These are phyloP conservation scores for Tolypocladium capitatum DNA, from an alignment of 2,329 filamentous ascomycete species.

Conservation along the genomic window DNA sequence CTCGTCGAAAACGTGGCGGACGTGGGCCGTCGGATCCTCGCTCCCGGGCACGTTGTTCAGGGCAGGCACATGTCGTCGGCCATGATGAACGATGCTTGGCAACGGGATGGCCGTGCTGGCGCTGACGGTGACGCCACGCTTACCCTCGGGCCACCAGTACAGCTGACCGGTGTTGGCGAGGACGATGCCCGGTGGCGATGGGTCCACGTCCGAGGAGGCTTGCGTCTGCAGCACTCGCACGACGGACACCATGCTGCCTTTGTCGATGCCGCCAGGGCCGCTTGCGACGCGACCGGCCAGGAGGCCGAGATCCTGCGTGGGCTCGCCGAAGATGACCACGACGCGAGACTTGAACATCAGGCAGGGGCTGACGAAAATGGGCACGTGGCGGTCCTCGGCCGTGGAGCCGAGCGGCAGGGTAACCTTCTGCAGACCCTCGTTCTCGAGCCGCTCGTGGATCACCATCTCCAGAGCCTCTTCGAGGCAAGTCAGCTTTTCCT, in stretches of 20 bases:
- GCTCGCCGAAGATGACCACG: slow-evolving; percentile 62
- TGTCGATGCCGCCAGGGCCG: slow-evolving; percentile 49
- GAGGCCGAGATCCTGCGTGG: slow-evolving; percentile 58
- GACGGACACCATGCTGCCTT: slow-evolving; percentile 58
- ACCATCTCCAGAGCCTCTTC: slow-evolving; percentile 50
- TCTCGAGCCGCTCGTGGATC: slow-evolving; percentile 47
- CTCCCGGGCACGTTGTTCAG: slow-evolving; percentile 54
- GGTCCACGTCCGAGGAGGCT: slow-evolving; percentile 17
- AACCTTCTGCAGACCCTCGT: slow-evolving; percentile 44
- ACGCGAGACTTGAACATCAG: slow-evolving; percentile 43
- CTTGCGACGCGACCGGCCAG: slow-evolving; percentile 57
- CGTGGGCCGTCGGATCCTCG: slow-evolving; percentile 42
- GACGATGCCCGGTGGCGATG: slow-evolving; percentile 45
- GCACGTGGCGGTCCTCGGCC: slow-evolving; percentile 43
- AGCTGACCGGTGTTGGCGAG: slow-evolving; percentile 68
- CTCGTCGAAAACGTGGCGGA: slow-evolving; percentile 51
- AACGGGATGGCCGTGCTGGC: slow-evolving; percentile 48
- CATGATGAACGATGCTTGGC: slow-evolving; percentile 46
- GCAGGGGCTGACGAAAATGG: slow-evolving; percentile 46
- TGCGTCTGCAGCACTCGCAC: slow-evolving; percentile 32
- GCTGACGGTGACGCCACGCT: slow-evolving; percentile 43
- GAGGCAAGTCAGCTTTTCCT: neutral
- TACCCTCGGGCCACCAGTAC: slow-evolving; percentile 57
- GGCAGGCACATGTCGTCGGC: slow-evolving; percentile 33
- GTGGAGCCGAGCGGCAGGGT: slow-evolving; percentile 45